These are phyloP conservation scores for Begonia fuchsioides DNA, from an alignment of 306 rosid species.

Conservation along the genomic window DNA sequence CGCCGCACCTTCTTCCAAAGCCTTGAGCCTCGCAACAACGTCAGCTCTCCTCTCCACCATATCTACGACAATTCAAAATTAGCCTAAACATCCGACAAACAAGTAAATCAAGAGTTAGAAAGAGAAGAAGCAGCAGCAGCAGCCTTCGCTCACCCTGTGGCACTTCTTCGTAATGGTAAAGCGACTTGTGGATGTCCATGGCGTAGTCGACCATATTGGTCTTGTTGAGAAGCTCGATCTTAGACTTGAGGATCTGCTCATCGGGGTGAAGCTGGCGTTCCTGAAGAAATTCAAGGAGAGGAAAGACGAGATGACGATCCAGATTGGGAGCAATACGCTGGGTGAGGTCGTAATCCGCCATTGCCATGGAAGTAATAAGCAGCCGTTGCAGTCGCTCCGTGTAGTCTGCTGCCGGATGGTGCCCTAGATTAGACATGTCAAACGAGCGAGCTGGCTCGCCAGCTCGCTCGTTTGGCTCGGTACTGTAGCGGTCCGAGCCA, in stretches of 20 bases:
- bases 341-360: conserved; percentile 81
- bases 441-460: too few species aligned
- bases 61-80: conserved; percentile 7
- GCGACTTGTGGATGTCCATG: conserved; percentile 87
- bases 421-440: too few species aligned
- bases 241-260: conserved; percentile 67
- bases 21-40: conserved; percentile 36
- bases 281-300: conserved; percentile 77
- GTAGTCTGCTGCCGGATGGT: too few species aligned
- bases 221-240: conserved; percentile 77
- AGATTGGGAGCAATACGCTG: conserved; percentile 74
- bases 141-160: conserved; percentile 28
- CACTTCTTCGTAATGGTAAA: conserved; percentile 75
- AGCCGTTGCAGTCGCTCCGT: background rate
- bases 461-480: too few species aligned
- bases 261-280: conserved; percentile 59
- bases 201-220: conserved; percentile 97
- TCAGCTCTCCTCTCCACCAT: conserved; percentile 35
- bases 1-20: conserved; percentile 69
- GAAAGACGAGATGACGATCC: conserved; percentile 77
- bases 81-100: background rate
- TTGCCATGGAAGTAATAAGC: background rate
- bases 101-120: background rate
- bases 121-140: background rate
- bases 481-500: too few species aligned